Evolutionary conservation across 2,329 filamentous ascomycete species (phyloP).

Genomic region (Pseudogymnoascus sp.): DNA sequence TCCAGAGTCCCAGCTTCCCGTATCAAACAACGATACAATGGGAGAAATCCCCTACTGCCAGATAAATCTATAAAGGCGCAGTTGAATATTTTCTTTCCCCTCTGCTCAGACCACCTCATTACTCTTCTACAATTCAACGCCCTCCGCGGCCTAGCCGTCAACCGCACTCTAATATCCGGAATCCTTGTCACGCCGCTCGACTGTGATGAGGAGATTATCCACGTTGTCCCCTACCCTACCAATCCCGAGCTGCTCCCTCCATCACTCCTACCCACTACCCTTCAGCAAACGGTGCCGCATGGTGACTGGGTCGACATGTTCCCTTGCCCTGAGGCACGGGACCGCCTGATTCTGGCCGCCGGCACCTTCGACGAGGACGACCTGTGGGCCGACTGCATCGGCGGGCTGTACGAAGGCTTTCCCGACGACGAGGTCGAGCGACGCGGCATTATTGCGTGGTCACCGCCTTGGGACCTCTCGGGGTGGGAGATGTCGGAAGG

Average conservation of each 20-base stretch:
- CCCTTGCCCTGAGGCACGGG: conserved; percentile 31
- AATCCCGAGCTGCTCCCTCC: conserved; percentile 26
- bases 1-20: conserved; percentile 26
- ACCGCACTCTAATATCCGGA: conserved; percentile 30
- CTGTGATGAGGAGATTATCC: conserved; percentile 26
- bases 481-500: conserved; percentile 36
- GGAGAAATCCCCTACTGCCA: conserved; percentile 25
- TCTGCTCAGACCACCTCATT: conserved; percentile 34
- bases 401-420: conserved; percentile 36
- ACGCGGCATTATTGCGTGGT: conserved; percentile 36
- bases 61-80: conserved; percentile 19
- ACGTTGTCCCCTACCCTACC: conserved; percentile 25
- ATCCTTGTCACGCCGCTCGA: conserved; percentile 27
- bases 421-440: conserved; percentile 34
- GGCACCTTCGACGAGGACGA: conserved; percentile 35
- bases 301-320: conserved; percentile 36
- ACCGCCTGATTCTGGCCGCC: conserved; percentile 31
- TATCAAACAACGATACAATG: conserved; percentile 27
- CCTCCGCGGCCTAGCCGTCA: conserved; percentile 31
- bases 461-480: conserved; percentile 31
- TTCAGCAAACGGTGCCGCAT: conserved; percentile 33
- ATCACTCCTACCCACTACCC: conserved; percentile 30
- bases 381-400: conserved; percentile 35
- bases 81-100: conserved; percentile 29
- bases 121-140: conserved; percentile 35